Evolutionary conservation across 2,329 filamentous ascomycete species (phyloP), one percentile per base, ranked within the genome.

Genomic region (Pseudofabraea citricarpa): DNA sequence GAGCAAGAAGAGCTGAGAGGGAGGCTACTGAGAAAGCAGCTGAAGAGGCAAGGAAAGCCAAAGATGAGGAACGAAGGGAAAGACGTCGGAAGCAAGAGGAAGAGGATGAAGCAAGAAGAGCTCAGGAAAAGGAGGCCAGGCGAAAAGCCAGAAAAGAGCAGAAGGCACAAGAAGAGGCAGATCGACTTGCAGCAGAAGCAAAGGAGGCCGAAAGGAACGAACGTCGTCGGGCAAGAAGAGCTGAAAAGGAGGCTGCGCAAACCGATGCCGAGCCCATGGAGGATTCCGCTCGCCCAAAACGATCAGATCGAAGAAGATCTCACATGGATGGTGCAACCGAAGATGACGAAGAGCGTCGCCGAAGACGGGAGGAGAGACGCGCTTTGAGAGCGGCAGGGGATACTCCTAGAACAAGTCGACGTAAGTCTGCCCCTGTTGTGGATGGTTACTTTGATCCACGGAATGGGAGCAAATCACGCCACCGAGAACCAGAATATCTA

Each of bases 41-140:
- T 4, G 64, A 59, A 42, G 80, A 83, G 39, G 68, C 74, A 5
- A 75, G 76, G 36, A 70, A 69, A 22, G 70, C 69, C 6, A 79
- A 78, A 52, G 77, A 82, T 13, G 77, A 78, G 35, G 68, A 71
- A 16, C 69, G 75, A 6, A 73, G 74, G 22, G 76, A 81, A 48
- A 71, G 73, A 31, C 75, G 73, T 27, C 71, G 72, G 39, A 72
- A 66, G 44, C 72, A 75, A 33, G 78, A 81, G 44, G 75, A 77
- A 24, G 75, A 76, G n/a, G 70, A 68, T 2, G 77, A 81, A 53
- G 68, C 70, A 22, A 69, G 72, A 46, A 66, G 68, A 45, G 67
- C 72, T 43, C 76, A 79, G 48, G 79, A 83, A 46, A 80, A 75
- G 50, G 77, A 81, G 40, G 72, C 73, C 3, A 71, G 78, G 29